phyloP scores from a whole-genome alignment of 176 grass and related monocot species.

The Oryza coarctata region DNA sequence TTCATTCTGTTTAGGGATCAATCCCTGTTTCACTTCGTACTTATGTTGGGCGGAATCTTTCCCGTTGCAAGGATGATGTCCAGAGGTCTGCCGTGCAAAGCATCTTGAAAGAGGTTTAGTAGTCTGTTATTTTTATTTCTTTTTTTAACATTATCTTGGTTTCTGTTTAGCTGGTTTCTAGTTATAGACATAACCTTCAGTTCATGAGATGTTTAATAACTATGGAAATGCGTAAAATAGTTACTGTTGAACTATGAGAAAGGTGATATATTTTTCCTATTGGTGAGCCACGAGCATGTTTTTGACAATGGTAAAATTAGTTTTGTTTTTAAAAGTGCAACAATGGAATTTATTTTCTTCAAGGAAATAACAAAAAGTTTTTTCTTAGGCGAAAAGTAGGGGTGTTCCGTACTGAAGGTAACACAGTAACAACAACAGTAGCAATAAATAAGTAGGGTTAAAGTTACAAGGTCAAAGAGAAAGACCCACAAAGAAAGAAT shows the following conservation, averaged over 20 bases:
- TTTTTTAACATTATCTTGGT: slow-evolving; percentile 21
- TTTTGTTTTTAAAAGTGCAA: neutral
- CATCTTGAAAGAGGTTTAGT: slow-evolving; percentile 77
- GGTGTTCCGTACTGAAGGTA: neutral
- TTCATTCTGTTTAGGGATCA: slow-evolving; percentile 50
- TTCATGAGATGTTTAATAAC: neutral
- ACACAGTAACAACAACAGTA: neutral
- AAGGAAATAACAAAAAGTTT: neutral
- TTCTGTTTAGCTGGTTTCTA: slow-evolving; percentile 7
- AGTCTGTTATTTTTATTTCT: neutral
- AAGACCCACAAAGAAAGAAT: neutral
- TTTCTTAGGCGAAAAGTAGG: neutral
- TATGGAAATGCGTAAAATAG: neutral
- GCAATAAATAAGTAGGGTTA: neutral
- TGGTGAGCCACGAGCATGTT: slow-evolving; percentile 10
- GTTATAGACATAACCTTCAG: neutral
- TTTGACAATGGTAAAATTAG: neutral
- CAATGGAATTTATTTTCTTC: slow-evolving; percentile 4
- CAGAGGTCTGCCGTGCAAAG: slow-evolving; percentile 61
- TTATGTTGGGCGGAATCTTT: slow-evolving; percentile 77
- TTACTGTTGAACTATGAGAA: neutral
- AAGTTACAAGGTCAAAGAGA: neutral
- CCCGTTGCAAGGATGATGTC: slow-evolving; percentile 77
- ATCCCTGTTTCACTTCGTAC: slow-evolving; percentile 75
- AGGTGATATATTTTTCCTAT: neutral